These are phyloP conservation scores for Pseudocercospora eumusae DNA, from an alignment of 2,329 filamentous ascomycete genomes.

Conservation along the genomic window DNA sequence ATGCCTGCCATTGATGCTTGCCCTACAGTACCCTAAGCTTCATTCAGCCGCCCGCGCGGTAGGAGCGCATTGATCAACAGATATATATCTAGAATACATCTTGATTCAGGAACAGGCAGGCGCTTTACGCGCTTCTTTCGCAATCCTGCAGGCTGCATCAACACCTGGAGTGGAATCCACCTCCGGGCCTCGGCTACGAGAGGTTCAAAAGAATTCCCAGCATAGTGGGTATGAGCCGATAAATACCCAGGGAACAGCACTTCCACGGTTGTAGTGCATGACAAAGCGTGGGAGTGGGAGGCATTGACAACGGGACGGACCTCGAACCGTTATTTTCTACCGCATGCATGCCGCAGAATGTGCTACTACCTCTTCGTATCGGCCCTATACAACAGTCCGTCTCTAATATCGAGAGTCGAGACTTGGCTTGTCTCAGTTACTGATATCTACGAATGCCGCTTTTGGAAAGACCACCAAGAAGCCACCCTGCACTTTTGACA, in stretches of 20 bases:
- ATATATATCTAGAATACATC: neutral
- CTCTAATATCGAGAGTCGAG: neutral
- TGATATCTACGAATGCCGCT: neutral
- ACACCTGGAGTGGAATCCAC: slow-evolving; percentile 7
- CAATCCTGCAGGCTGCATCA: neutral
- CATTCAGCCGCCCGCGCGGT: too few species aligned
- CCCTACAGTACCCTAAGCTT: too few species aligned
- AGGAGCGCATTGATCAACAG: too few species aligned
- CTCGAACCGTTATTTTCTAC: neutral
- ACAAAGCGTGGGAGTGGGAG: slow-evolving; percentile 13
- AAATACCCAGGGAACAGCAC: neutral
- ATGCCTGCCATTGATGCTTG: too few species aligned
- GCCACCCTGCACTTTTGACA: too few species aligned
- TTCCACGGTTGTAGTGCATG: neutral
- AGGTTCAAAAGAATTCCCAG: slow-evolving; percentile 4
- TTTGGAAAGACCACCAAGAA: neutral
- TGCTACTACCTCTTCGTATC: neutral
- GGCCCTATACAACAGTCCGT: neutral
- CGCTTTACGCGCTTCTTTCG: slow-evolving; percentile 8
- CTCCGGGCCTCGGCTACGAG: neutral
- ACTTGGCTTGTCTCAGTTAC: neutral
- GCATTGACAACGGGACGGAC: neutral
- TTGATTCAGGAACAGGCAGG: slow-evolving; percentile 8
- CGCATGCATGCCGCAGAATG: neutral
- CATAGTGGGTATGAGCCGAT: neutral